Base-by-base conservation (phyloP, 768 basidiomycete genomes). In the Leucosporidium yakuticum region DNA sequence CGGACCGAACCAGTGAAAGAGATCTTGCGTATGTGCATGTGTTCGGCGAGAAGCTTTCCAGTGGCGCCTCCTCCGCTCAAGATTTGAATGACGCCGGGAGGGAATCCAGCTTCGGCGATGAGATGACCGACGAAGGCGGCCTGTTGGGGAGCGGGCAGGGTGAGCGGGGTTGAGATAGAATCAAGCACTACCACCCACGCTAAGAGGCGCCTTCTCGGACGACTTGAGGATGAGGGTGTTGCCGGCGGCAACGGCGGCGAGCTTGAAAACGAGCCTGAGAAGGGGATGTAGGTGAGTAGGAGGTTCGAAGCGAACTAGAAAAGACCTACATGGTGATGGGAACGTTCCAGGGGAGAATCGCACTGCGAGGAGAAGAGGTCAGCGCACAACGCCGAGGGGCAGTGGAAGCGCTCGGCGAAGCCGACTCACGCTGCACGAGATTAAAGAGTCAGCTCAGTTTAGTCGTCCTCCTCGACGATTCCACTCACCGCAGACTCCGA, bases 161-260 rank as follows among this genome's bases (percentile, higher is more conserved):
- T 56, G 2, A 49, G 21, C 44, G 27, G 17, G 27, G 1, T n/a
- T 34, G 17, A 29, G 12, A 17, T 27, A n/a, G 25, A 4, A 9
- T 15, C 21, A 9, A n/a, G n/a, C n/a, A 29, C 5, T 7, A 19
- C 49, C 49, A 48, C 60, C 29, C 25, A 63, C 56, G 23, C 47
- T 31, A 48, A 62, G 64, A 17, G 69, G 63, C 15, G 62, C 23
- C 58, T 67, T 72, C 59, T 74, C 75, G 29, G 53, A 58, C 31
- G 68, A 59, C 71, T 76, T 76, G 60, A 75, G 39, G 55, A 75
- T 64, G 51, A 76, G 68, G 21, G 69, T 60, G 68, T 76, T 76
- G 4, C 75, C 75, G 4, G 73, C 68, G 2, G 74, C 75, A 31
- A 74, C 53, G 15, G 73, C 69, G 9, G 69, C 73, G 25, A 71